Evolutionary conservation across 139 green algal genomes (phyloP), one percentile per base, ranked within the genome.

Genomic region (Chlorella vulgaris): DNA sequence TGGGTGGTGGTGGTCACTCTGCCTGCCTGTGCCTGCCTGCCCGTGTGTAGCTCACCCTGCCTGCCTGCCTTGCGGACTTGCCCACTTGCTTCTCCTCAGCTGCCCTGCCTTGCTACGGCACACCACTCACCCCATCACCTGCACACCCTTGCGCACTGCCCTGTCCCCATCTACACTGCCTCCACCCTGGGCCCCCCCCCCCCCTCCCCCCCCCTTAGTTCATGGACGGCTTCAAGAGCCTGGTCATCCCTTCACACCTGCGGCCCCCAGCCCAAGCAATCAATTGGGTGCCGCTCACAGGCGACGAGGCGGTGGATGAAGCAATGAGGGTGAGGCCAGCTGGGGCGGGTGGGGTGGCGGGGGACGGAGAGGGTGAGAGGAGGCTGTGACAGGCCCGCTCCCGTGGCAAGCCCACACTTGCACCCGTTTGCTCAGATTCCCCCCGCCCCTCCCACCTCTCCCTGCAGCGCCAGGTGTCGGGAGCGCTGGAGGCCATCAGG

Each of bases 151-250:
- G n/a, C n/a, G n/a, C n/a, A n/a, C n/a, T n/a, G n/a, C n/a, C n/a
- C n/a, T n/a, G n/a, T n/a, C n/a, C n/a, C n/a, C n/a, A n/a, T n/a
- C n/a, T n/a, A n/a, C n/a, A n/a, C n/a, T n/a, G n/a, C n/a, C n/a
- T n/a, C n/a, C n/a, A 38, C 61, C 18, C 7, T 3, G 26, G 35
- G 61, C 24, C 61, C 61, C 3, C 61, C 29, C 39, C 55, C 22
- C 33, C 38, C 62, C 13, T 38, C 33, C 53, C 13, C 39, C 43
- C n/a, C 36, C 60, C 66, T n/a, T 66, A 92, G 80, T 83, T 91
- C 40, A 69, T 89, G 51, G 90, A 94, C 74, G 51, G 80, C 4
- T 86, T 91, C 81, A 88, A 91, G 78, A 74, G 70, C n/a, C 86
- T 89, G 43, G 74, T 88, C 28, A 73, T 88, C 22, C 87, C 91